These are phyloP conservation scores for Apium graveolens DNA, from an alignment of 129 eudicot genomes.

Conservation along the genomic window DNA sequence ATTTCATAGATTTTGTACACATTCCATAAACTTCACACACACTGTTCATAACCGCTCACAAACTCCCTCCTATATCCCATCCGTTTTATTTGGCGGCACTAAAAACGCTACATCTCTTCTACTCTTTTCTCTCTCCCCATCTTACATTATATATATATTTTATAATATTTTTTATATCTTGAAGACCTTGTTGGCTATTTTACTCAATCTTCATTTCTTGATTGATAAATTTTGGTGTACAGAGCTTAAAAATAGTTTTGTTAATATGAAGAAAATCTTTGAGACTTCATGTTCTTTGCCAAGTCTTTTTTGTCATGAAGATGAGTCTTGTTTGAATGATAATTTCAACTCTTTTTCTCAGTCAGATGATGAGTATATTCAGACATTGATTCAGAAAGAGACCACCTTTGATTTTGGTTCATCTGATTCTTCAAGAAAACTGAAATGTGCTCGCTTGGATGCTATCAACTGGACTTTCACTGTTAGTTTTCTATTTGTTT, in stretches of 20 bases:
- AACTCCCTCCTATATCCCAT: conserved; percentile 30
- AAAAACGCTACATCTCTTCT: conserved; percentile 37
- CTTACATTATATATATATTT: not conserved
- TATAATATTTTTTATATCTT: conserved; percentile 8
- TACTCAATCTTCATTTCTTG: conserved; percentile 1
- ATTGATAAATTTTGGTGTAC: not conserved
- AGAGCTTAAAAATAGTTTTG: too few species aligned
- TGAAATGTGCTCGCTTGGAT: conserved; percentile 46
- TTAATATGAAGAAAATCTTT: conserved; percentile 33
- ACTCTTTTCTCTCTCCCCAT: conserved; percentile 19
- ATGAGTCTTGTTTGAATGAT: conserved; percentile 36
- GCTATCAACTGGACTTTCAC: conserved; percentile 64
- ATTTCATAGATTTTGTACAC: not conserved
- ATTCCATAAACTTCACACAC: not conserved
- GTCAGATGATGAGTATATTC: conserved; percentile 46
- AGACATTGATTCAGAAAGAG: conserved; percentile 31
- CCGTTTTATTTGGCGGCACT: conserved; percentile 81
- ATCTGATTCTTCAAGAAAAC: conserved; percentile 13
- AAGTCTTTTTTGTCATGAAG: conserved; percentile 58
- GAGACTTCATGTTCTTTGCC: conserved; percentile 39
- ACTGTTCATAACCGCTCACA: conserved; percentile 19
- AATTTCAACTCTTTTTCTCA: conserved; percentile 12
- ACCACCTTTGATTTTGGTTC: conserved; percentile 14
- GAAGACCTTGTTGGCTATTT: not conserved
- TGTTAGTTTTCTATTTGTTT: conserved; percentile 29